Percentiles rank a stretch among this genome's conserved stretches.
Evolutionary conservation across 495 filamentous ascomycete species (phyloP).

Genomic region (Hypoxylon crocopeplum): DNA sequence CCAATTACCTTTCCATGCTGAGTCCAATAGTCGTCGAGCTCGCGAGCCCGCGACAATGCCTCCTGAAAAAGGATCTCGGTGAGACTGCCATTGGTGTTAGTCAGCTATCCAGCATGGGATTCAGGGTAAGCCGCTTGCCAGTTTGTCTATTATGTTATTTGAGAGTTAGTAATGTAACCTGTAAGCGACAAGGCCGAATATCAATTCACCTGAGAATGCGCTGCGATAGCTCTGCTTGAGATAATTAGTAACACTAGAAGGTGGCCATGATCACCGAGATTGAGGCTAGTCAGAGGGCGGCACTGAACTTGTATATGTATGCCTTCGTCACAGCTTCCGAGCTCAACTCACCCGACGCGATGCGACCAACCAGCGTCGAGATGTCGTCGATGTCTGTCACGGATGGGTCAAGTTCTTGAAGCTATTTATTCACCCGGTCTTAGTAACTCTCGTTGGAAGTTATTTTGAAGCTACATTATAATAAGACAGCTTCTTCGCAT

Average conservation of each 20-base stretch:
- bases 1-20: constrained; percentile 57
- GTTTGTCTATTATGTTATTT: constrained; percentile 44
- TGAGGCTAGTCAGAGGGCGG: constrained; percentile 9
- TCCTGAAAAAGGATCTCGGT: constrained; percentile 66
- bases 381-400: constrained; percentile 55
- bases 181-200: constrained; percentile 3
- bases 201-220: constrained; percentile 39
- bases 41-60: constrained; percentile 64
- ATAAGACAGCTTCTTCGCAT: neutral
- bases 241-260: constrained; percentile 6
- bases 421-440: constrained; percentile 13
- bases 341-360: constrained; percentile 49
- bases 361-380: constrained; percentile 38
- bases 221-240: constrained; percentile 8
- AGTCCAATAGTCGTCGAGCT: constrained; percentile 63
- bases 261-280: neutral
- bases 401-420: constrained; percentile 23
- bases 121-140: constrained; percentile 40
- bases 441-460: constrained; percentile 15
- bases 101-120: neutral
- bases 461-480: neutral
- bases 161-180: neutral
- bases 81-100: constrained; percentile 54
- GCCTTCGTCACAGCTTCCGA: constrained; percentile 51
- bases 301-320: constrained; percentile 58